Percentiles rank a stretch among this genome's conserved stretches.
Conservation (phyloP, 306 rosid species). For the Pachyrhizus erosus region DNA sequence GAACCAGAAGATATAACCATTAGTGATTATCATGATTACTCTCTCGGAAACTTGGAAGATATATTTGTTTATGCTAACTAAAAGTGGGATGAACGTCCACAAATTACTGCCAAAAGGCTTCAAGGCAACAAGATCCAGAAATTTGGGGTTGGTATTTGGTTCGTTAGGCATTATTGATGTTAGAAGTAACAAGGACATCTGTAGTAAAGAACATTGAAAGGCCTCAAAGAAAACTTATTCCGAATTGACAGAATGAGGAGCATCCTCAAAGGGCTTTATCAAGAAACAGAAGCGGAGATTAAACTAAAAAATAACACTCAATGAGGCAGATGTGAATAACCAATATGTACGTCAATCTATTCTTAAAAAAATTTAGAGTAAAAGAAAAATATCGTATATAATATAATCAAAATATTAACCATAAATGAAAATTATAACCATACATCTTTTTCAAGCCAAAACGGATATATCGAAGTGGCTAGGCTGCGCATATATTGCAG, state of each 20-base stretch:
- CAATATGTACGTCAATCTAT: not conserved
- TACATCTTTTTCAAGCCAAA: not conserved
- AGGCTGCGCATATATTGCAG: not conserved
- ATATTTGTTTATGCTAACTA: no score
- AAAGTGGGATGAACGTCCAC: not conserved
- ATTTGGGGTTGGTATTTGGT: not conserved
- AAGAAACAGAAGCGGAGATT: not conserved
- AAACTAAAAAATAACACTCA: not conserved
- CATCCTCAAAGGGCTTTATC: not conserved
- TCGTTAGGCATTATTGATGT: not conserved
- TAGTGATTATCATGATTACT: no score
- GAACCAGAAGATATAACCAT: not conserved
- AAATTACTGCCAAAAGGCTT: not conserved
- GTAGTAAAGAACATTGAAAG: not conserved
- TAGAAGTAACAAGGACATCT: not conserved
- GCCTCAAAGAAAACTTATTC: not conserved
- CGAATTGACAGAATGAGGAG: not conserved
- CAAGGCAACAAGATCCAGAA: not conserved
- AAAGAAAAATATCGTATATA: not conserved
- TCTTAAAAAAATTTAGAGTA: not conserved
- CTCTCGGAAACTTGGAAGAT: no score
- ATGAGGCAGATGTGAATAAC: not conserved
- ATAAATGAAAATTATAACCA: slow-evolving; percentile 1
- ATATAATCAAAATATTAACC: not conserved
- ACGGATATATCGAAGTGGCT: not conserved